Evolutionary conservation across 225 moss, liverwort and hornwort genomes (phyloP).

Genomic region (Physcomitrium patens): DNA sequence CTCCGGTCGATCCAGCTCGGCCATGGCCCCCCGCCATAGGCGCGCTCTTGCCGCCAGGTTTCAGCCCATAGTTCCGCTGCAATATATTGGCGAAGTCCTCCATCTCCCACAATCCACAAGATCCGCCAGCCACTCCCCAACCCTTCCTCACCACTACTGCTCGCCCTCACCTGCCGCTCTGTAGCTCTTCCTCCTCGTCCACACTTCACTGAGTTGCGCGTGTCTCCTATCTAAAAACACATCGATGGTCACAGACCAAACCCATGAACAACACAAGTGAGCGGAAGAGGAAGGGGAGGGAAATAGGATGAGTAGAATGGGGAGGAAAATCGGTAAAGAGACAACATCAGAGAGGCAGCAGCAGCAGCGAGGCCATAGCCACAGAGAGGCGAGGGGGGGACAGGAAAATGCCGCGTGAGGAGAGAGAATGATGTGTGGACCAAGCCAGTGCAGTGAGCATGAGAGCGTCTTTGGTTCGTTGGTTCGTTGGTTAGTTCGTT

Average conservation of each 20-base stretch:
- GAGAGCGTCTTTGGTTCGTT: too few relatives aligned
- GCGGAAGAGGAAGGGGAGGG: neutral
- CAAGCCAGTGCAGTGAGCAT: too few relatives aligned
- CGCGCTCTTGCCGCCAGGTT: slow-evolving; percentile 88
- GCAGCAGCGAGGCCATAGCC: neutral
- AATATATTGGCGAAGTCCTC: slow-evolving; percentile 93
- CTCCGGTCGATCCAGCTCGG: slow-evolving; percentile 58
- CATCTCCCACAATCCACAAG: slow-evolving; percentile 46
- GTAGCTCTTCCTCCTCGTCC: neutral
- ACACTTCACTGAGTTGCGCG: neutral
- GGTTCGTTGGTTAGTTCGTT: too few relatives aligned
- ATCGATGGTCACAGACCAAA: neutral
- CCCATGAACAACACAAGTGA: neutral
- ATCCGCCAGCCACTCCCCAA: slow-evolving; percentile 16
- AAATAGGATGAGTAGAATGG: neutral
- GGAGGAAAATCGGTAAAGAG: too few relatives aligned
- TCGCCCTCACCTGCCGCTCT: too few relatives aligned
- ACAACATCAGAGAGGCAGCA: neutral
- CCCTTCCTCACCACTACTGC: slow-evolving; percentile 2
- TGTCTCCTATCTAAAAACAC: neutral
- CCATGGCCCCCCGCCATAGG: slow-evolving; percentile 70
- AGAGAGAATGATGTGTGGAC: neutral
- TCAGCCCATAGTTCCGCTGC: slow-evolving; percentile 97
- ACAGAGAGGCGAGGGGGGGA: slow-evolving; percentile 2
- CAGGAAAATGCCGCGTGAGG: slow-evolving; percentile 6